phyloP scores from a whole-genome alignment of 2,329 filamentous ascomycete genomes.

The Scorias spongiosa region DNA sequence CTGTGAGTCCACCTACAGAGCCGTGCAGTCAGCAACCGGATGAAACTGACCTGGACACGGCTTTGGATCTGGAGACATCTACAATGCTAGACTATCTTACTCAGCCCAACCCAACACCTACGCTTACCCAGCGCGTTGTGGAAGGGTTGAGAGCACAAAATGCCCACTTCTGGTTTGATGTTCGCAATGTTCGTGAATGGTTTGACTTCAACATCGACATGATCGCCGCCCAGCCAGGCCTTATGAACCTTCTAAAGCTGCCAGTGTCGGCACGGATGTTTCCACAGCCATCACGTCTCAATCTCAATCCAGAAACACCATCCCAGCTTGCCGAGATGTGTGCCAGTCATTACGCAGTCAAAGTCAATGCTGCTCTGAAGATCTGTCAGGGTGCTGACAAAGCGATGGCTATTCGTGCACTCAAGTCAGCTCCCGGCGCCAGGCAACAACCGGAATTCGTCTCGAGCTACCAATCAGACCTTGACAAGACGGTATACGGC shows the following conservation, averaged over 20 bases:
- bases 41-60: conserved; percentile 23
- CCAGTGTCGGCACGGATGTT: conserved; percentile 47
- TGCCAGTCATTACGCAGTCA: conserved; percentile 64
- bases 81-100: conserved; percentile 69
- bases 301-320: conserved; percentile 55
- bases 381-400: conserved; percentile 58
- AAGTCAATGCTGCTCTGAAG: conserved; percentile 70
- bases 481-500: conserved; percentile 32
- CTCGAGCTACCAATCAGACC: conserved; percentile 43
- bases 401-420: conserved; percentile 35
- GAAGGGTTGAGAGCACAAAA: conserved; percentile 55
- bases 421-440: conserved; percentile 19
- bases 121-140: conserved; percentile 58
- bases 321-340: conserved; percentile 60
- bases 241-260: conserved; percentile 51
- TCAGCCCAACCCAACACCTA: conserved; percentile 63
- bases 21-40: conserved; percentile 26
- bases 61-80: conserved; percentile 34
- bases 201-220: conserved; percentile 58
- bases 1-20: conserved; percentile 23
- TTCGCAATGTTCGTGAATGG: conserved; percentile 77
- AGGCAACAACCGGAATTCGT: conserved; percentile 50
- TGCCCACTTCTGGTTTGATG: conserved; percentile 92
- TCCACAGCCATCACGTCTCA: conserved; percentile 39
- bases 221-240: conserved; percentile 57